phyloP scores from a whole-genome alignment of 495 filamentous ascomycete genomes.

The Alectoria sarmentosa region DNA sequence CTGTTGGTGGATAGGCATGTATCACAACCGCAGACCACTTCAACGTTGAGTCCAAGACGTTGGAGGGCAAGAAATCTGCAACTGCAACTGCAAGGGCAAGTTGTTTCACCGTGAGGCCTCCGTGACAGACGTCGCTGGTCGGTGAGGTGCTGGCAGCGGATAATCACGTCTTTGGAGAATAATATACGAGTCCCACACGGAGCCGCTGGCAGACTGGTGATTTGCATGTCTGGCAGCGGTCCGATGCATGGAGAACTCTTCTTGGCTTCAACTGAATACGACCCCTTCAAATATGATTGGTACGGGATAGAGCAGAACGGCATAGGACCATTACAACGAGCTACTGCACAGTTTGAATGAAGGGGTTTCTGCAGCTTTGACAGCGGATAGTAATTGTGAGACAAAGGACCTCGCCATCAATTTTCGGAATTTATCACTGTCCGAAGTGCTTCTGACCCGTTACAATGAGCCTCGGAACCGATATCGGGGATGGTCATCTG shows the following conservation, averaged over 20 bases:
- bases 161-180: not conserved
- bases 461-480: not conserved
- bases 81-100: not conserved
- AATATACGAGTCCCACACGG: not conserved
- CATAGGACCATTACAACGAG: not conserved
- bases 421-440: not conserved
- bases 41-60: not conserved
- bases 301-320: not conserved
- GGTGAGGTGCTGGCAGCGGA: not conserved
- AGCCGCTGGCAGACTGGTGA: not conserved
- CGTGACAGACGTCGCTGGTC: not conserved
- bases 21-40: not conserved
- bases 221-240: constrained; percentile 11
- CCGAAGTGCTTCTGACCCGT: not conserved
- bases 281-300: not conserved
- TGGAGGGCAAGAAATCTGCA: not conserved
- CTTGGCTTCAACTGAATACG: not conserved
- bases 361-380: not conserved
- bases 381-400: not conserved
- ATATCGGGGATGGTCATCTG: not conserved
- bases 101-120: not conserved
- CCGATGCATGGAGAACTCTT: not conserved
- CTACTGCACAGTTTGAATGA: not conserved
- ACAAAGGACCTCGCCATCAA: not conserved
- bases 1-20: not conserved